These are phyloP conservation scores for Guadua angustifolia DNA, from an alignment of 176 grass and related monocot genomes.

Conservation along the genomic window DNA sequence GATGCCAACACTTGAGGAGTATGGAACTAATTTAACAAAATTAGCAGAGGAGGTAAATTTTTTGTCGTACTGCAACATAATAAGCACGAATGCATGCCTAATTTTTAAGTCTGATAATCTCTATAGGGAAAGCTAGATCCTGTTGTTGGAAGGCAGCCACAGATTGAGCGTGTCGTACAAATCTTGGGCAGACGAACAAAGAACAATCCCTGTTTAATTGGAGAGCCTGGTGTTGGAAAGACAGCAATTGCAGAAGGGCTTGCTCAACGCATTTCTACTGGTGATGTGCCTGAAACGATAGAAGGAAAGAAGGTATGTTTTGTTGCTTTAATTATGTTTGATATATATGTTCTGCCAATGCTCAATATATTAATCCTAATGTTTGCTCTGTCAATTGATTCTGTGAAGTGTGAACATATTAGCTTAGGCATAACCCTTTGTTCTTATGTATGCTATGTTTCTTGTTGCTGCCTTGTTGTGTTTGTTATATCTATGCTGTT, in stretches of 20 bases:
- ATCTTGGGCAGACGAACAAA: constrained; percentile 93
- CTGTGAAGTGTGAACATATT: neutral
- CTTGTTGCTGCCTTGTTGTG: constrained; percentile 13
- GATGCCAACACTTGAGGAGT: constrained; percentile 98
- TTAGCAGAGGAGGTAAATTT: constrained; percentile 86
- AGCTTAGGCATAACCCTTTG: neutral
- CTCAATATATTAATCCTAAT: constrained; percentile 8
- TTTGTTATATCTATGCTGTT: constrained; percentile 24
- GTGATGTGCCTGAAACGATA: constrained; percentile 97
- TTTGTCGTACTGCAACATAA: constrained; percentile 7
- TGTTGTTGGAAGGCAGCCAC: constrained; percentile 87
- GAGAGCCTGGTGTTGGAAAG: constrained; percentile 97
- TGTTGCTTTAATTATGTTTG: constrained; percentile 17
- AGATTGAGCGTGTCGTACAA: constrained; percentile 92
- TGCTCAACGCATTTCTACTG: constrained; percentile 78
- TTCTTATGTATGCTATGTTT: constrained; percentile 21
- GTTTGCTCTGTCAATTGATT: constrained; percentile 24
- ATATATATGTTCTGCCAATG: constrained; percentile 9
- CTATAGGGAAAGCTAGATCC: constrained; percentile 90
- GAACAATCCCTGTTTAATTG: constrained; percentile 98
- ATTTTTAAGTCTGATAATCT: constrained; percentile 24
- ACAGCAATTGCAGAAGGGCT: constrained; percentile 98
- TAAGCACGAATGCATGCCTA: neutral
- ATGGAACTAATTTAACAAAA: constrained; percentile 95
- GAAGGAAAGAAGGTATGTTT: constrained; percentile 90